Evolutionary conservation across 1,284 basidiomycete species (phyloP).

Genomic region (Ceratorhiza oryzae-sativae): DNA sequence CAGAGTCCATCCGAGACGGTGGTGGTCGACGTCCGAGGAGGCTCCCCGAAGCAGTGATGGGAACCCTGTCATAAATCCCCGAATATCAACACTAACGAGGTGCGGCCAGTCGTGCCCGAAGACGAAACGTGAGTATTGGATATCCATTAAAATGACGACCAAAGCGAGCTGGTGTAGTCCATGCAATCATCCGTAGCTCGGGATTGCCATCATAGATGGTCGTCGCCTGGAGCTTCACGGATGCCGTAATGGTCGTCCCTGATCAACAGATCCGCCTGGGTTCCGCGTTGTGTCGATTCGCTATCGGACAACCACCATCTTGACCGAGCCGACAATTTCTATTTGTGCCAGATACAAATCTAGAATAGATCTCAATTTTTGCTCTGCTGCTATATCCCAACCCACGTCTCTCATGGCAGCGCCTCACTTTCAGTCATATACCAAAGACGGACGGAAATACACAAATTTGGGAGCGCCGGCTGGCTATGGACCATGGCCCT

Average conservation of each 20-base stretch:
- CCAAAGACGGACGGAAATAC: not conserved
- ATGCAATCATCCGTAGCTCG: too few relatives aligned
- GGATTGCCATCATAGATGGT: not conserved
- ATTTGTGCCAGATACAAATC: too few relatives aligned
- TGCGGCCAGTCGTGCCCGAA: not conserved
- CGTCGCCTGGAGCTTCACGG: not conserved
- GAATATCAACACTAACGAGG: not conserved
- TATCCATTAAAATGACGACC: too few relatives aligned
- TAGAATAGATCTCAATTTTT: too few relatives aligned
- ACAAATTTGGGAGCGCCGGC: not conserved
- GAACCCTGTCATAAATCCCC: not conserved
- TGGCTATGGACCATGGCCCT: constrained; percentile 1
- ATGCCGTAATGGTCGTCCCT: not conserved
- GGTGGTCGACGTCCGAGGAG: not conserved
- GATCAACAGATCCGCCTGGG: too few relatives aligned
- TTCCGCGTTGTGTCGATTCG: too few relatives aligned
- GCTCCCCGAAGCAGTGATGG: not conserved
- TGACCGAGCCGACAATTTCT: too few relatives aligned
- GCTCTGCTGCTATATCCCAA: too few relatives aligned
- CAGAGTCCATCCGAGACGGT: not conserved
- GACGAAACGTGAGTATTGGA: not conserved
- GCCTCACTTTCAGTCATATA: not conserved
- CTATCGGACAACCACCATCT: not conserved
- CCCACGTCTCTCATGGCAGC: not conserved
- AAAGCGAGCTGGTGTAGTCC: too few relatives aligned